Evolutionary conservation across 345 rosid species (phyloP).

Genomic region (Leavenworthia alabamica): DNA sequence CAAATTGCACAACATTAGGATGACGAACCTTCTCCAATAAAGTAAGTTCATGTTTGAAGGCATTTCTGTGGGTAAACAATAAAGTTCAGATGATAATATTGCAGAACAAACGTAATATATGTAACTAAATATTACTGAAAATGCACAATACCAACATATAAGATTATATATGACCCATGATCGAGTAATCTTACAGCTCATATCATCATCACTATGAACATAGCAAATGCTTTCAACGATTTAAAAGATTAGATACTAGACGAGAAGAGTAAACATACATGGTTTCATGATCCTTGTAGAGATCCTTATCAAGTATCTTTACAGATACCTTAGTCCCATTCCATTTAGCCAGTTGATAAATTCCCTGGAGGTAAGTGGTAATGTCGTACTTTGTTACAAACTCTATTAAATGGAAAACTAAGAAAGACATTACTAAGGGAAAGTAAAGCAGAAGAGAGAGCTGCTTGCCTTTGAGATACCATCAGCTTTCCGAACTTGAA

Average conservation of each 20-base stretch:
- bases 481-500: constrained; percentile 81
- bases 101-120: background rate
- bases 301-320: constrained; percentile 83
- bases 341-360: constrained; percentile 98
- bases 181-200: background rate
- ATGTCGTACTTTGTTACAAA: constrained; percentile 6
- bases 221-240: background rate
- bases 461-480: constrained; percentile 75
- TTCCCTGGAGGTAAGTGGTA: constrained; percentile 47
- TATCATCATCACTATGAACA: background rate
- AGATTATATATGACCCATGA: background rate
- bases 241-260: background rate
- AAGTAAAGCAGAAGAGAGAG: background rate
- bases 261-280: constrained; percentile 42
- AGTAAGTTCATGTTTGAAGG: constrained; percentile 86
- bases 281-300: constrained; percentile 57
- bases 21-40: constrained; percentile 86
- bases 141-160: background rate
- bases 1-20: constrained; percentile 97
- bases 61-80: constrained; percentile 46
- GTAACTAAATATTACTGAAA: background rate
- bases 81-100: constrained; percentile 1
- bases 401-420: background rate
- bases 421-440: background rate
- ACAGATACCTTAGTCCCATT: constrained; percentile 94